These are phyloP conservation scores for Choiromyces venosus DNA, from an alignment of 495 filamentous ascomycete species.

Conservation along the genomic window DNA sequence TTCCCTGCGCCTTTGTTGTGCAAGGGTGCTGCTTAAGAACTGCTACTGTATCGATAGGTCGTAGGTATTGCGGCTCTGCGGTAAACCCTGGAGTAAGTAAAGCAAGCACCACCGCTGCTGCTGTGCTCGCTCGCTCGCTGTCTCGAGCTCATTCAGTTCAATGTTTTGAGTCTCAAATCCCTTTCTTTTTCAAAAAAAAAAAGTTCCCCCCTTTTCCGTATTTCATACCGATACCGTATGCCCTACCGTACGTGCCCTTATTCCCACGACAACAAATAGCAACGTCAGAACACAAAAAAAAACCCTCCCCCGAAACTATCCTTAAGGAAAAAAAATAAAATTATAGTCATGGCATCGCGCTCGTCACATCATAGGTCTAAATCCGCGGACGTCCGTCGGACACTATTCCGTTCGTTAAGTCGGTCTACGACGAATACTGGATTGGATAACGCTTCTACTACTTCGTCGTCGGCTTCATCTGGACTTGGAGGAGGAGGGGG, in stretches of 20 bases:
- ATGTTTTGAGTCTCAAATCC: not conserved
- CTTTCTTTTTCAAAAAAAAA: too few species aligned
- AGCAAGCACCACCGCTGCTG: not conserved
- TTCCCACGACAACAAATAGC: not conserved
- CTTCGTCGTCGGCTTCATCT: constrained; percentile 4
- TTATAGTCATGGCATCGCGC: constrained; percentile 27
- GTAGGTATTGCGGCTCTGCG: constrained; percentile 20
- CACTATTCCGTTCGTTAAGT: constrained; percentile 27
- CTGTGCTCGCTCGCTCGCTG: not conserved
- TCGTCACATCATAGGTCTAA: constrained; percentile 25
- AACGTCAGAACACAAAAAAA: not conserved
- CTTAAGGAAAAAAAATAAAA: not conserved
- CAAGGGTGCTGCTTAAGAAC: not conserved
- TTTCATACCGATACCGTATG: too few species aligned
- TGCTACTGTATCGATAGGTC: constrained; percentile 3
- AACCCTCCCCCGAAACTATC: too few species aligned
- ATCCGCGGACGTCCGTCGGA: constrained; percentile 34
- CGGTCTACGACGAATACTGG: constrained; percentile 6
- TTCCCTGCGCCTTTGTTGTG: not conserved
- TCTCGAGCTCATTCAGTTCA: not conserved
- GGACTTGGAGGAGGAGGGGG: constrained; percentile 9
- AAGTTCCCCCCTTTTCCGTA: too few species aligned
- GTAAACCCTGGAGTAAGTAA: not conserved
- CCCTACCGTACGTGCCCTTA: not conserved
- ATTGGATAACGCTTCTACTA: not conserved